Conservation (phyloP, 768 basidiomycete genomes). For the Pilatotrama ljubarskyi region DNA sequence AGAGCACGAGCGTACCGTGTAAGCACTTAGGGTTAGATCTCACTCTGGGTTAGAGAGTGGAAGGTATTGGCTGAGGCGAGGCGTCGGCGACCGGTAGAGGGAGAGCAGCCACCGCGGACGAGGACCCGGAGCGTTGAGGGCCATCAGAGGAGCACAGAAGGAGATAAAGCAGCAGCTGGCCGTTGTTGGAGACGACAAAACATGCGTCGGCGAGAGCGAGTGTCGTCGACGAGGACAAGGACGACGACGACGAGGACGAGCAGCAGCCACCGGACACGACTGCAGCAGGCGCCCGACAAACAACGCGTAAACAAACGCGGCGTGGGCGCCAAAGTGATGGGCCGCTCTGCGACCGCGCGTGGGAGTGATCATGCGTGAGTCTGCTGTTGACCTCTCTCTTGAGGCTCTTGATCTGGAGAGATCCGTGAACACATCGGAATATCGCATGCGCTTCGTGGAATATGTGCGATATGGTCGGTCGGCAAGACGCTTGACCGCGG, state of each 20-base stretch:
- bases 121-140: constrained; percentile 54
- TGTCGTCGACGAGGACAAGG: constrained; percentile 22
- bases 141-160: constrained; percentile 18
- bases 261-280: not conserved
- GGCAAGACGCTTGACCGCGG: no score
- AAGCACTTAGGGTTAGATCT: constrained; percentile 62
- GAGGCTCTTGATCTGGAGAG: no score
- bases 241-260: not conserved
- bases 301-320: constrained; percentile 15
- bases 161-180: not conserved
- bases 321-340: no score
- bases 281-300: not conserved
- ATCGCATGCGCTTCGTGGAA: no score
- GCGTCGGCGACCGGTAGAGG: constrained; percentile 32
- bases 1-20: constrained; percentile 35
- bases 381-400: no score
- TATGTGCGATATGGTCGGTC: no score
- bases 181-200: not conserved
- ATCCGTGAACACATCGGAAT: no score
- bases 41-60: constrained; percentile 49
- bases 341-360: no score
- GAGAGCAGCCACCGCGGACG: constrained; percentile 30
- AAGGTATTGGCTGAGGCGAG: constrained; percentile 52
- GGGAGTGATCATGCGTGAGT: no score
- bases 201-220: constrained; percentile 10